Conservation (phyloP, 139 green algal species). For the Coccomyxa sp. region DNA sequence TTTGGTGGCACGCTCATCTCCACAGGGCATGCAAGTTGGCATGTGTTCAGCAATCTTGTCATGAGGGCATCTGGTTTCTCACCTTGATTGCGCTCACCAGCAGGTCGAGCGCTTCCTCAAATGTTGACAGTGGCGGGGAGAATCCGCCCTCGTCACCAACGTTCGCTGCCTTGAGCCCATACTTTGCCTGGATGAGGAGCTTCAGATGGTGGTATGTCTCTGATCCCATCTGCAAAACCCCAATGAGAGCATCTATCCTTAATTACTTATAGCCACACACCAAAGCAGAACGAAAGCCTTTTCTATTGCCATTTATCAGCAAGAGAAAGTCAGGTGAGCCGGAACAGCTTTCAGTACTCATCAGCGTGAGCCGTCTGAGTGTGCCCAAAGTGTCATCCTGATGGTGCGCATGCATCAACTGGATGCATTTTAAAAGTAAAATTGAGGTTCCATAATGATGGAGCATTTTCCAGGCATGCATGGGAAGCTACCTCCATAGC, state of each 20-base stretch:
- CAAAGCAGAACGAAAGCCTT: neutral
- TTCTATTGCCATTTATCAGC: neutral
- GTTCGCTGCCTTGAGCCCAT: constrained; percentile 96
- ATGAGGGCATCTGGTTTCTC: neutral
- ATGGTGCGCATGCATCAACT: no score
- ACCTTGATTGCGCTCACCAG: constrained; percentile 79
- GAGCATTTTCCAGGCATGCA: neutral
- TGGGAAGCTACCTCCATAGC: constrained; percentile 77
- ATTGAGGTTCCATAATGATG: no score
- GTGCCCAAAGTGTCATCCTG: no score
- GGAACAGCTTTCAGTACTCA: neutral
- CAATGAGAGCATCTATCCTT: neutral
- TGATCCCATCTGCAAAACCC: constrained; percentile 79
- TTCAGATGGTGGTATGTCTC: constrained; percentile 99
- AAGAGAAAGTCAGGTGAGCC: neutral
- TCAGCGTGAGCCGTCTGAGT: no score
- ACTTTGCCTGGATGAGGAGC: constrained; percentile 97
- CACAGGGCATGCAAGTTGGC: no score
- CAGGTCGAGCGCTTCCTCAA: constrained; percentile 93
- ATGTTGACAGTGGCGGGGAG: constrained; percentile 91
- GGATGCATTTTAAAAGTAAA: no score
- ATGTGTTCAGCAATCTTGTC: no score
- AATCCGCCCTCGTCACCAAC: constrained; percentile 99
- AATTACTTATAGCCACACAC: no score
- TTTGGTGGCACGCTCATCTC: no score